A percentile compares a stretch with the other conserved stretches of the same genome.
phyloP scores from a whole-genome alignment of 495 filamentous ascomycete species.

The Penicillium odoratum region DNA sequence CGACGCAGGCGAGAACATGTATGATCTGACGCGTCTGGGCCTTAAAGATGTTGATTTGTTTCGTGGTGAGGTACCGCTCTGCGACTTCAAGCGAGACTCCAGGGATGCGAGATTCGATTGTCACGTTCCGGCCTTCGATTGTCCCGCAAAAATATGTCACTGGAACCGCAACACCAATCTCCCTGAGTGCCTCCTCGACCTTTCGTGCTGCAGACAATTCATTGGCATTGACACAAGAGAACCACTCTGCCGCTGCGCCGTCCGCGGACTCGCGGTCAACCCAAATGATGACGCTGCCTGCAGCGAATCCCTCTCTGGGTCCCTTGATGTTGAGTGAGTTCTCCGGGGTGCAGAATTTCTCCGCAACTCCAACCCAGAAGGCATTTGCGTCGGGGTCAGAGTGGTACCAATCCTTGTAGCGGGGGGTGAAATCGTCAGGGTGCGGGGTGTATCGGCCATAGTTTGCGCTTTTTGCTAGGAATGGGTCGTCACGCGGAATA shows the following conservation, averaged over 20 bases:
- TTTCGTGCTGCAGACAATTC: slow-evolving; percentile 41
- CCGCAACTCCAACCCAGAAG: slow-evolving; percentile 40
- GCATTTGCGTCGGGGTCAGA: slow-evolving; percentile 29
- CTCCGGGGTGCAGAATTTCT: slow-evolving; percentile 32
- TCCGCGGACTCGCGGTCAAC: slow-evolving; percentile 34
- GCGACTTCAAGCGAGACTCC: slow-evolving; percentile 47
- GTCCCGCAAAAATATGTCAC: slow-evolving; percentile 42
- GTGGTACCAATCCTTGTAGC: slow-evolving; percentile 36
- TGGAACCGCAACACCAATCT: slow-evolving; percentile 39
- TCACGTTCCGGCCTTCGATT: slow-evolving; percentile 42
- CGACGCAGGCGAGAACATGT: slow-evolving; percentile 28
- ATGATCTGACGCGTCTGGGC: slow-evolving; percentile 39
- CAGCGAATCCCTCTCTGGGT: slow-evolving; percentile 38
- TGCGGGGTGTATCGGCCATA: slow-evolving; percentile 46
- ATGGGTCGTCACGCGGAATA: slow-evolving; percentile 40
- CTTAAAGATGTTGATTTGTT: slow-evolving; percentile 37
- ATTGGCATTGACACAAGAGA: slow-evolving; percentile 61
- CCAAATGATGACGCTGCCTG: slow-evolving; percentile 40
- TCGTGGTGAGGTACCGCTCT: slow-evolving; percentile 38
- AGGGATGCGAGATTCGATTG: slow-evolving; percentile 44
- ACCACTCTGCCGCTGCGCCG: slow-evolving; percentile 29
- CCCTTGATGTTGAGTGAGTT: slow-evolving; percentile 38
- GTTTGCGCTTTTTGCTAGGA: slow-evolving; percentile 34
- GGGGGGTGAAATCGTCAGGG: slow-evolving; percentile 41
- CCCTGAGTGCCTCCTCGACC: slow-evolving; percentile 35